Evolutionary conservation across 306 rosid genomes (phyloP), one percentile per base, ranked within the genome.

Genomic region (Pyrus communis): DNA sequence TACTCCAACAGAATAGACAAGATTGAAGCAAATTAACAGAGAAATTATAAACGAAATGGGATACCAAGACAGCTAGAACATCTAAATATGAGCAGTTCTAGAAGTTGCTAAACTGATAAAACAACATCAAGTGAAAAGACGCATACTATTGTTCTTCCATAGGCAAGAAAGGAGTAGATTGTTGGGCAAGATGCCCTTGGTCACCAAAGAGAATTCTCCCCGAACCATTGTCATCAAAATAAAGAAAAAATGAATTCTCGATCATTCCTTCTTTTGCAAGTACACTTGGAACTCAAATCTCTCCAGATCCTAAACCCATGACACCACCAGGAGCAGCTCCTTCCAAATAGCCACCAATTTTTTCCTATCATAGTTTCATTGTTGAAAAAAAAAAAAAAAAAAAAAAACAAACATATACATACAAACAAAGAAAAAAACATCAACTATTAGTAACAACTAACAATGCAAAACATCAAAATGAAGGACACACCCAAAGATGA

Each of bases 251-350:
- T 18, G 91, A 86, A 76, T 88, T 79, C 55, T 4, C 80, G 75
- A 82, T 73, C 79, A 90, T 78, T 71, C 93, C 88, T 14, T 84
- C 91, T 74, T 87, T 79, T 71, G 93, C 92, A 65, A 90, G 82
- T 62, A 88, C 80, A 66, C 87, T 88, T 23, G 90, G 96, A 75
- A 90, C 88, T 3, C 93, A 88, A 76, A 88, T 82, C 71, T 83
- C 77, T 38, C 89, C 91, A 27, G 85, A 85, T 78, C 96, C 96
- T 75, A 90, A 76, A 77, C 96, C 96, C 88, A 90, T 75, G 18
- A 90, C 75, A 66, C 96, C 91, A 79, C 88, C 89, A 61, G 93
- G 96, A 31, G 88, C 91, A 76, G 82, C 96, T 63, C 93, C 96
- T 6, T 74, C 59, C 80, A 90, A 82, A 85, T 82, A 90, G 27